phyloP scores from a whole-genome alignment of 2,329 filamentous ascomycete genomes.

The Pseudocercospora pini-densiflorae region DNA sequence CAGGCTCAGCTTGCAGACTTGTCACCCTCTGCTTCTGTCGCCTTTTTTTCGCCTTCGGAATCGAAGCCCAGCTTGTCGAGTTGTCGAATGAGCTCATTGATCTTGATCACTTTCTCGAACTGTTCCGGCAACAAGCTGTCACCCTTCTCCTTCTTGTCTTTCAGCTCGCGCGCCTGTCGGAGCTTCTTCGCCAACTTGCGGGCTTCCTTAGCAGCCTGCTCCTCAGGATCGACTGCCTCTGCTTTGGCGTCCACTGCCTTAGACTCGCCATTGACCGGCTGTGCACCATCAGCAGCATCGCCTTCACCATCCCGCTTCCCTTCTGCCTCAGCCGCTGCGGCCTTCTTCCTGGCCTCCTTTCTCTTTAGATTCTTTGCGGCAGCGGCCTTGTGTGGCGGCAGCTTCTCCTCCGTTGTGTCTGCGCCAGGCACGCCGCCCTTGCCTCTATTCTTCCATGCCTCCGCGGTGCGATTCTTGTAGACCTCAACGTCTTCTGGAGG shows the following conservation, averaged over 20 bases:
- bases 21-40: slow-evolving; percentile 6
- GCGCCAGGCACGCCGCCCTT: slow-evolving; percentile 76
- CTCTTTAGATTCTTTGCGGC: slow-evolving; percentile 84
- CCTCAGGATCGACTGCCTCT: slow-evolving; percentile 67
- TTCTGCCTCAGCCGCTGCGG: slow-evolving; percentile 56
- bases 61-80: slow-evolving; percentile 85
- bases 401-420: slow-evolving; percentile 49
- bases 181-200: slow-evolving; percentile 93
- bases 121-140: slow-evolving; percentile 87
- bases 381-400: slow-evolving; percentile 51
- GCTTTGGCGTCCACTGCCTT: slow-evolving; percentile 35
- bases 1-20: slow-evolving; percentile 1
- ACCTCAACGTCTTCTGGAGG: slow-evolving; percentile 95
- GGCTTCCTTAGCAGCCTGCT: slow-evolving; percentile 89
- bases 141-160: slow-evolving; percentile 87
- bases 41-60: slow-evolving; percentile 68
- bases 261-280: slow-evolving; percentile 42
- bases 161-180: slow-evolving; percentile 87
- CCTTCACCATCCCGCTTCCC: slow-evolving; percentile 75
- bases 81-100: slow-evolving; percentile 89
- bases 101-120: slow-evolving; percentile 96
- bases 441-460: slow-evolving; percentile 78
- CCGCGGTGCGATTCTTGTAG: slow-evolving; percentile 91
- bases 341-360: slow-evolving; percentile 68
- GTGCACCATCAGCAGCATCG: slow-evolving; percentile 41